Conservation (phyloP, 1,284 basidiomycete species). For the Tilletia caries region DNA sequence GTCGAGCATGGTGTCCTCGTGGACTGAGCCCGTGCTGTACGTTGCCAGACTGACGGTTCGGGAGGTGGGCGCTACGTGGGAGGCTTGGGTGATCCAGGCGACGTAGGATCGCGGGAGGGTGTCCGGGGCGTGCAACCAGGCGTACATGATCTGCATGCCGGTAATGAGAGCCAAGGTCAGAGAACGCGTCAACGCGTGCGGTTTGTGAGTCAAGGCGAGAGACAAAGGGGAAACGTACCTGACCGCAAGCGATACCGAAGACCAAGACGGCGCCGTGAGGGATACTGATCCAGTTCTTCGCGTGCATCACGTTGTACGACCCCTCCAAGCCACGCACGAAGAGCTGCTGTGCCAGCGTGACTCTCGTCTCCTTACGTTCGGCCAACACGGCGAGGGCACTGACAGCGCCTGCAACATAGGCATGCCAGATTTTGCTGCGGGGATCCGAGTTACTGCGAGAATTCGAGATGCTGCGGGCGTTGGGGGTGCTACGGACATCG, state of each 20-base stretch:
- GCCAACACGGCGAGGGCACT: constrained; percentile 77
- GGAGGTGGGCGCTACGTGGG: constrained; percentile 28
- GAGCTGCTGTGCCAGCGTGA: constrained; percentile 81
- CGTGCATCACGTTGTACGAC: constrained; percentile 71
- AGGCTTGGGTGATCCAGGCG: constrained; percentile 49
- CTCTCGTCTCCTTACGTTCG: constrained; percentile 69
- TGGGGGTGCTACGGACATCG: not conserved
- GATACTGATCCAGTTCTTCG: constrained; percentile 64
- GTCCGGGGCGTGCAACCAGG: constrained; percentile 24
- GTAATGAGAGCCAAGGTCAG: no score
- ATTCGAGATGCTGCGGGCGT: no score
- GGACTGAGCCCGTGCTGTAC: constrained; percentile 6
- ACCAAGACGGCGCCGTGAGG: constrained; percentile 81
- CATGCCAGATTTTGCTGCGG: constrained; percentile 69
- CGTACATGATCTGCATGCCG: constrained; percentile 58
- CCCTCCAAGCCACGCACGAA: constrained; percentile 80
- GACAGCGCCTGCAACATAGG: constrained; percentile 77
- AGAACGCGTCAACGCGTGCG: not conserved
- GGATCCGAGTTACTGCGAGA: no score
- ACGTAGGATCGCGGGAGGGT: constrained; percentile 39
- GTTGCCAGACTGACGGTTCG: constrained; percentile 6
- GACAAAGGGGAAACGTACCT: constrained; percentile 54
- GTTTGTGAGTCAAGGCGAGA: not conserved
- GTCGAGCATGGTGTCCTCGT: constrained; percentile 24
- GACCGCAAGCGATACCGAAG: constrained; percentile 78